Percentiles rank a stretch among this genome's conserved stretches.
Conservation (phyloP, 768 basidiomycete genomes). For the Postia placenta region DNA sequence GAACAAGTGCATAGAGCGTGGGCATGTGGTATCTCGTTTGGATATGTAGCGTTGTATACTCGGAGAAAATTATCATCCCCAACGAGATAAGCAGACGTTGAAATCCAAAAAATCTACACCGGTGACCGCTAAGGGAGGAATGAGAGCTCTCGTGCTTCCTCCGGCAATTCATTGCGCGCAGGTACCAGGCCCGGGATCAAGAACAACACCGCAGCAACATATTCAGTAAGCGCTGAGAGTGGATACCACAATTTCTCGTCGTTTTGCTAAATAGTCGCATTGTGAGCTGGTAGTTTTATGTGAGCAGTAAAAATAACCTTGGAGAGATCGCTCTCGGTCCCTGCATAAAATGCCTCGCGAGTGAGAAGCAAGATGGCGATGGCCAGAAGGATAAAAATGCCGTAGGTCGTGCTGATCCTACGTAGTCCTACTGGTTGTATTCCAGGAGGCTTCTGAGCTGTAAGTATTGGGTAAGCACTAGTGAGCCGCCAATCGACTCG, state of each 20-base stretch:
- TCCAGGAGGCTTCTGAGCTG: not conserved
- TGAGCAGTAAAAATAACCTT: constrained; percentile 4
- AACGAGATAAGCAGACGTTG: too few species aligned
- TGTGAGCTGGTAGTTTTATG: too few species aligned
- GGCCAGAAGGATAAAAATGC: constrained; percentile 10
- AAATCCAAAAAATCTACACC: too few species aligned
- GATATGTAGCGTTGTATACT: too few species aligned
- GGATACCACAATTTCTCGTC: constrained; percentile 18
- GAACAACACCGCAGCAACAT: constrained; percentile 15
- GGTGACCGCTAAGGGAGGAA: too few species aligned
- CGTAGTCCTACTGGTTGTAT: not conserved
- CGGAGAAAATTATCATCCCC: too few species aligned
- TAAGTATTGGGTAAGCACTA: too few species aligned
- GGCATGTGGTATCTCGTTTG: too few species aligned
- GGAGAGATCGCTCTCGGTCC: constrained; percentile 7
- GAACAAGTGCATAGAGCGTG: too few species aligned
- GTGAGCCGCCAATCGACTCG: too few species aligned
- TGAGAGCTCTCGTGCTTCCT: not conserved
- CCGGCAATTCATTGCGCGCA: not conserved
- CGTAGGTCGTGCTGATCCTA: constrained; percentile 1
- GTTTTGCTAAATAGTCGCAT: constrained; percentile 10
- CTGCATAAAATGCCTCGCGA: constrained; percentile 18
- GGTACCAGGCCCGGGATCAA: constrained; percentile 16
- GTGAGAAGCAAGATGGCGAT: constrained; percentile 12
- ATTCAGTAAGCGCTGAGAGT: constrained; percentile 13